phyloP scores from a whole-genome alignment of 2,329 filamentous ascomycete genomes.

The Apiospora koreana region DNA sequence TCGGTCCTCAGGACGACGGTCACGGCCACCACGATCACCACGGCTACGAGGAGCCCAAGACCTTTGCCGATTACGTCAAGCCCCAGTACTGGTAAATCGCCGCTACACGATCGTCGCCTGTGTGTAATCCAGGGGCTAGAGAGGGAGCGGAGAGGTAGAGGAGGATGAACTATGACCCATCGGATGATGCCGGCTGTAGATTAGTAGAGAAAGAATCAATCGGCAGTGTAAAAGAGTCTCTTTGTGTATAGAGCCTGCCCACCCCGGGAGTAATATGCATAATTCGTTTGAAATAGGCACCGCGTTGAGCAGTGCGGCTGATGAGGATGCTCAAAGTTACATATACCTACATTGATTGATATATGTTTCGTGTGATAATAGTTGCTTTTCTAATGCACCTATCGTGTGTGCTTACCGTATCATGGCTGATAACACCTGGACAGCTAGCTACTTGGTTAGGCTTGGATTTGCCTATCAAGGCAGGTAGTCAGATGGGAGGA shows the following conservation, averaged over 20 bases:
- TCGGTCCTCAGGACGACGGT: slow-evolving; percentile 77
- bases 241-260: slow-evolving; percentile 1
- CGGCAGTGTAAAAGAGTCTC: slow-evolving; percentile 1
- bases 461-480: background rate
- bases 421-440: background rate
- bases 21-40: slow-evolving; percentile 59
- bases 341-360: background rate
- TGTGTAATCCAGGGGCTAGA: slow-evolving; percentile 9
- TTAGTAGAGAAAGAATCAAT: slow-evolving; percentile 6
- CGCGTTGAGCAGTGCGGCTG: background rate
- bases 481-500: background rate
- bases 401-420: background rate
- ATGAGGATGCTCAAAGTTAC: background rate
- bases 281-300: background rate
- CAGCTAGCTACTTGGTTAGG: background rate
- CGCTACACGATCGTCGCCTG: background rate
- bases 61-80: slow-evolving; percentile 93
- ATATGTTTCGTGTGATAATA: background rate
- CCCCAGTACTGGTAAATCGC: slow-evolving; percentile 76
- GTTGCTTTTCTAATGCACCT: background rate
- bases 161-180: background rate
- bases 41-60: slow-evolving; percentile 85
- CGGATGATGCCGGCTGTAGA: slow-evolving; percentile 6
- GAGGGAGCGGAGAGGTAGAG: background rate
- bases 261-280: background rate